phyloP scores from a whole-genome alignment of 1,284 basidiomycete species.

The Pulchroboletus neoregius region DNA sequence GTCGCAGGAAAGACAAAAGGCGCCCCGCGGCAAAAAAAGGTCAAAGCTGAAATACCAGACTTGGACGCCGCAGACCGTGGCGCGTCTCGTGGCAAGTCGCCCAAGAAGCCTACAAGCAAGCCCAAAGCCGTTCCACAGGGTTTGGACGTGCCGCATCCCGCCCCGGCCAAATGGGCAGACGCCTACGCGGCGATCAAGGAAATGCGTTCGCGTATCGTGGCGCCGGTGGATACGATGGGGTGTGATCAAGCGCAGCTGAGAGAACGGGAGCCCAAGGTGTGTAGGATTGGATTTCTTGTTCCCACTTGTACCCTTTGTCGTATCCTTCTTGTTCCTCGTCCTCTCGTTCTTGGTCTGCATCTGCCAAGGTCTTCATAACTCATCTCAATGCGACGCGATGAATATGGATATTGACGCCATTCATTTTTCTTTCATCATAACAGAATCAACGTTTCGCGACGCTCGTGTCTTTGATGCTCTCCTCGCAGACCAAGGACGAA shows the following conservation, averaged over 20 bases:
- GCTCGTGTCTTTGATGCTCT: constrained; percentile 92
- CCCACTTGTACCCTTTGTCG: no score
- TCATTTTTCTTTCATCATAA: no score
- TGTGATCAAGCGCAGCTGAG: constrained; percentile 65
- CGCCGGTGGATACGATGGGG: constrained; percentile 92
- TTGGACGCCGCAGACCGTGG: no score
- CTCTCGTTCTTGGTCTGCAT: no score
- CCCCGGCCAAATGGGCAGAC: constrained; percentile 71
- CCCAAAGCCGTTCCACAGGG: constrained; percentile 48
- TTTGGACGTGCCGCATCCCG: constrained; percentile 66
- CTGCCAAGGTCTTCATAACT: no score
- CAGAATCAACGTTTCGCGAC: constrained; percentile 80
- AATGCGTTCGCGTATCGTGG: constrained; percentile 70
- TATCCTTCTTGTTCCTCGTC: no score
- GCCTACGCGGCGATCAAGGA: constrained; percentile 72
- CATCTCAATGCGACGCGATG: no score
- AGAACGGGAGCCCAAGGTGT: constrained; percentile 66
- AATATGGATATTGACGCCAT: no score
- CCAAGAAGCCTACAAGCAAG: constrained; percentile 13
- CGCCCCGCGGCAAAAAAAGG: neutral
- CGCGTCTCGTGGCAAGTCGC: neutral
- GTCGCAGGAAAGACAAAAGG: neutral
- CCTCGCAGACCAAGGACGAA: constrained; percentile 92
- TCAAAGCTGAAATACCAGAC: neutral
- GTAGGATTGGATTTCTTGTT: no score